Base-by-base conservation (phyloP, 2,329 filamentous ascomycete species). In the Diaporthe ampelina region DNA sequence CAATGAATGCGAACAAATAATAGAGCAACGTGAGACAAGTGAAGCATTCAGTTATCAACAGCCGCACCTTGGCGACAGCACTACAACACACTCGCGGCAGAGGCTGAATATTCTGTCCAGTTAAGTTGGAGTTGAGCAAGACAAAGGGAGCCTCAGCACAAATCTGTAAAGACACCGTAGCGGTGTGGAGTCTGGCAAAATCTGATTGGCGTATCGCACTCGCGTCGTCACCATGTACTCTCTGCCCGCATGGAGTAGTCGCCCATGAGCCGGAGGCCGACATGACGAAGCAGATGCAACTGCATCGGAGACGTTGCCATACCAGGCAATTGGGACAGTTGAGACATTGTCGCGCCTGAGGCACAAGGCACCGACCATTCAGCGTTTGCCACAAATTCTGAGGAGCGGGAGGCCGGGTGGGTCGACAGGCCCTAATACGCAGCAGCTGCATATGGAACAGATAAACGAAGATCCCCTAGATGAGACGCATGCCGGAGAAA, bases 321-420 rank as follows among this genome's bases (percentile, higher is more conserved):
- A 37, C 61, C 63, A 59, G 63, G 56, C 32, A 59, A 67, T 61
- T 52, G 72, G 72, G 58, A 70, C 35, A 32, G 19, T 29, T 37
- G 56, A 52, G 52, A 50, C 65, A 59, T 37, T 7, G 37, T 63
- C 17, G 26, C 37, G 40, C 35, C 43, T 54, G 56, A 40, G 52
- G 24, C 65, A n/a, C 57, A 37, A 48, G 26, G 21, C 45, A 24
- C 43, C 24, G 65, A 40, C 72, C 72, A 70, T 35, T 74, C 65
- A 70, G 35, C 24, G 48, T 26, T n/a, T 70, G 72, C 72, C 72
- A 74, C 72, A 74, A 70, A 70, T 24, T 35, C 32, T 57, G 29
- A 24, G 15, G 48, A n/a, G 43, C 54, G 56, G 61, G 26, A 45
- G 63, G 29, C 8, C 52, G 9, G 43, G 61, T 61, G 61, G 54